Conservation (phyloP, 176 grass and related monocot species). For the Triticum aestivum region IWGSC_CS_RefSeq_v2.1 NC_057806.1:212161269-212161768, state of each 20-base stretch:
- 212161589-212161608: no score
- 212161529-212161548: conserved; percentile 5
- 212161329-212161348: conserved; percentile 4
- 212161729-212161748: not conserved
- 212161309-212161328: not conserved
- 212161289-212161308: not conserved
- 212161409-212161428: conserved; percentile 22
- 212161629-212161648: no score
- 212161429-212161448: conserved; percentile 41
- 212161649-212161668: no score
- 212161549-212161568: conserved; percentile 10
- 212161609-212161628: no score
- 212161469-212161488: conserved; percentile 29
- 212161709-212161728: no score
- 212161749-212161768: conserved; percentile 11
- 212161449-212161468: conserved; percentile 18
- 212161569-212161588: conserved; percentile 27
- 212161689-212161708: no score
- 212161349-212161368: conserved; percentile 12
- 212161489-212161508: conserved; percentile 13
- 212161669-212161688: no score
- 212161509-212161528: conserved; percentile 1
- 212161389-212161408: conserved; percentile 35
- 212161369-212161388: conserved; percentile 24
- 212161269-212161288: conserved; percentile 11